Evolutionary conservation across 73 alveolate species (phyloP).

Genomic region (Vitrella brassicaformis): DNA sequence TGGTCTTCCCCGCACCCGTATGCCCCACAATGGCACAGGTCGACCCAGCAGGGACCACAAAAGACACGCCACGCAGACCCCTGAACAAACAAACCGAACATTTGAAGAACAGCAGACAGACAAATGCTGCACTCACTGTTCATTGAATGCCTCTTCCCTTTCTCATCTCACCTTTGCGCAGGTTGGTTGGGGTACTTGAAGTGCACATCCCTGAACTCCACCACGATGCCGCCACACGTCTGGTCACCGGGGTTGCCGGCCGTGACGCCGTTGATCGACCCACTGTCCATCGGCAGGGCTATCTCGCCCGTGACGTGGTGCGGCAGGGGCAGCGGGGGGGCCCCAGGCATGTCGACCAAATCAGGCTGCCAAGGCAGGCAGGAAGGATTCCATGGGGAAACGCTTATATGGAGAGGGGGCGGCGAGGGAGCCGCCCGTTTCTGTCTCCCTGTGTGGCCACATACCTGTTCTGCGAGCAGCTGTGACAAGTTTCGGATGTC

Average conservation of each 20-base stretch:
- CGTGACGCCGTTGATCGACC: no score
- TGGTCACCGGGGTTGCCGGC: no score
- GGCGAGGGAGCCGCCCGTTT: no score
- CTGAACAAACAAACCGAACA: not conserved
- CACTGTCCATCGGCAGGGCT: conserved; percentile 3
- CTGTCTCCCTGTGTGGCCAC: no score
- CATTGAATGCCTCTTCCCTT: not conserved
- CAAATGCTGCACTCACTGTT: not conserved
- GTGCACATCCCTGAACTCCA: no score
- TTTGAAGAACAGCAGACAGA: not conserved
- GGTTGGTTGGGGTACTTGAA: no score
- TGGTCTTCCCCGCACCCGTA: conserved; percentile 55
- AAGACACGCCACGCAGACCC: conserved; percentile 1
- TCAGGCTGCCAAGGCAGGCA: no score
- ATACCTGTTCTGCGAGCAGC: conserved; percentile 33
- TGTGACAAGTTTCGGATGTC: conserved; percentile 45
- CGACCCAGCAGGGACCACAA: conserved; percentile 12
- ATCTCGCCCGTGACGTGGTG: not conserved
- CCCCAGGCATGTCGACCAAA: not conserved
- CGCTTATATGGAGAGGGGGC: no score
- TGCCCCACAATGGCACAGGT: conserved; percentile 49
- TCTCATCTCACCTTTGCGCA: not conserved
- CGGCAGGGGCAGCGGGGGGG: not conserved
- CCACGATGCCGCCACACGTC: no score
- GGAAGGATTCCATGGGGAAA: no score